Conservation (phyloP, 2,329 filamentous ascomycete genomes). For the Paracoccidioides brasiliensis region DNA sequence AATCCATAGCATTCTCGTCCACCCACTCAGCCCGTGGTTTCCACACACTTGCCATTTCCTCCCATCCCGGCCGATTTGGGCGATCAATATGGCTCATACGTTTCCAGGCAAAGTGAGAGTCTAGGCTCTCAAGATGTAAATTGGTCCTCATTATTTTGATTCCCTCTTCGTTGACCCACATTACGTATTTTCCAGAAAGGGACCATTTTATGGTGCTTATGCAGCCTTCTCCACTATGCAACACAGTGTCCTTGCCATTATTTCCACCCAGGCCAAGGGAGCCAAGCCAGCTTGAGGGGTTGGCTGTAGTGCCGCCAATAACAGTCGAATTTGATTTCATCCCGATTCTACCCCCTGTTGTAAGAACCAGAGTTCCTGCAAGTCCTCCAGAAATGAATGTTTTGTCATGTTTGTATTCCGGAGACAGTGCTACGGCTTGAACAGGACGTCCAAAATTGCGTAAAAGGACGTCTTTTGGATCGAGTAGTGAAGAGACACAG, state of each 20-base stretch:
- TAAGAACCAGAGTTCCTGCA: constrained; percentile 77
- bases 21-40: constrained; percentile 89
- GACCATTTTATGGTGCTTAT: constrained; percentile 95
- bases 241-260: constrained; percentile 67
- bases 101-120: constrained; percentile 82
- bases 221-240: constrained; percentile 84
- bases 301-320: constrained; percentile 53
- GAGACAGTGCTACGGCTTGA: constrained; percentile 84
- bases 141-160: constrained; percentile 97
- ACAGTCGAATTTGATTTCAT: constrained; percentile 75
- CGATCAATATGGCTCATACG: constrained; percentile 83
- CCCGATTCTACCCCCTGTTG: constrained; percentile 64
- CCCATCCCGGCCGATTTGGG: constrained; percentile 76
- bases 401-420: constrained; percentile 80
- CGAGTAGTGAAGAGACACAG: constrained; percentile 75
- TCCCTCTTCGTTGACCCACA: constrained; percentile 91
- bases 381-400: constrained; percentile 84
- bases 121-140: constrained; percentile 60
- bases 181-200: constrained; percentile 77
- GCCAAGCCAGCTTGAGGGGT: constrained; percentile 82
- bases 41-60: constrained; percentile 94
- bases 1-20: constrained; percentile 66
- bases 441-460: constrained; percentile 90
- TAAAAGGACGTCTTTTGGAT: constrained; percentile 77
- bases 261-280: constrained; percentile 68